These are phyloP conservation scores for Geotrichum cucujoidarum DNA, from an alignment of 1,139 yeast genomes.

Conservation along the genomic window DNA sequence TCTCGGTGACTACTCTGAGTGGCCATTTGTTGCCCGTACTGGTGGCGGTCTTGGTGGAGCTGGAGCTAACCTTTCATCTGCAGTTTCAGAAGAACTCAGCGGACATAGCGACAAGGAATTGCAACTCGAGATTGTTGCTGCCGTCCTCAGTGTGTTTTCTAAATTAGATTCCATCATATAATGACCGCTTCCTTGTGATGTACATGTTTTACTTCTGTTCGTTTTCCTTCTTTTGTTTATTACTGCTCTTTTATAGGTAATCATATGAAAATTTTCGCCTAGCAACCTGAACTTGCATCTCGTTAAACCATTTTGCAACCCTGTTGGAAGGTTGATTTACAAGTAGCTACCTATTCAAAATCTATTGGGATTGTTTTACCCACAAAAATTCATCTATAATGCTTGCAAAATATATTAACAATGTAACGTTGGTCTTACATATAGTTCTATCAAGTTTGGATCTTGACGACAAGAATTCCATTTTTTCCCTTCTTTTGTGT, in stretches of 20 bases:
- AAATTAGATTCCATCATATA: conserved; percentile 36
- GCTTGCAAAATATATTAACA: neutral
- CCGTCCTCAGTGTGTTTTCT: conserved; percentile 47
- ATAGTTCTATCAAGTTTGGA: conserved; percentile 6
- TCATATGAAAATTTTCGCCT: too few species aligned
- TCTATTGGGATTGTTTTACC: too few species aligned
- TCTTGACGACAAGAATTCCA: conserved; percentile 21
- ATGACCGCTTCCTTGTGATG: neutral
- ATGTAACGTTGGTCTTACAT: neutral
- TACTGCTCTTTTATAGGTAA: too few species aligned
- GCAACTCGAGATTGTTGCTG: conserved; percentile 85
- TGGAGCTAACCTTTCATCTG: conserved; percentile 70
- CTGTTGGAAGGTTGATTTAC: too few species aligned
- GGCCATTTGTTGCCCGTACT: conserved; percentile 65
- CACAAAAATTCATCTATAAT: too few species aligned
- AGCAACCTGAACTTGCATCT: too few species aligned
- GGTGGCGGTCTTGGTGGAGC: conserved; percentile 56
- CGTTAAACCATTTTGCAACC: too few species aligned
- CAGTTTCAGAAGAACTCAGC: conserved; percentile 63
- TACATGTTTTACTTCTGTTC: neutral
- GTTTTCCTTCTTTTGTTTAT: conserved; percentile 20
- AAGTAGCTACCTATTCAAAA: too few species aligned
- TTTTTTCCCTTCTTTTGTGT: conserved; percentile 30
- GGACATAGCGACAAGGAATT: conserved; percentile 53
- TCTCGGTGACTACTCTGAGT: conserved; percentile 73